These are phyloP conservation scores for Nemania diffusa DNA, from an alignment of 2,329 filamentous ascomycete species.

Conservation along the genomic window DNA sequence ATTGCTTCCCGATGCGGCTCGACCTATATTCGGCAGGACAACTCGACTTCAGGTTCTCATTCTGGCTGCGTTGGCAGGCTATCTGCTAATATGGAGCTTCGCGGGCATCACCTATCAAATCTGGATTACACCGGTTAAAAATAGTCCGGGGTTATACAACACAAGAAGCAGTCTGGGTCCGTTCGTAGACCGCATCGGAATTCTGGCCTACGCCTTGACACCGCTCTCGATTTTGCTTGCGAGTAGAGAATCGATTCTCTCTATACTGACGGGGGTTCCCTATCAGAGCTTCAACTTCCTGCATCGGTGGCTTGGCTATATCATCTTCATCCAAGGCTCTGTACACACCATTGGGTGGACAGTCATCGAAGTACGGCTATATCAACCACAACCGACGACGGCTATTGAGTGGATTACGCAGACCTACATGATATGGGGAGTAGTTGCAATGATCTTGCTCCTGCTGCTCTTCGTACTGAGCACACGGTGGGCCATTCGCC, in stretches of 20 bases:
- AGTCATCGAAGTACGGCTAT: constrained; percentile 72
- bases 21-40: constrained; percentile 71
- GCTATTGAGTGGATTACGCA: constrained; percentile 68
- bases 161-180: constrained; percentile 73
- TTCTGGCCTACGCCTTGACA: constrained; percentile 78
- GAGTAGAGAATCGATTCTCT: constrained; percentile 76
- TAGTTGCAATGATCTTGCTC: constrained; percentile 74
- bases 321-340: constrained; percentile 74
- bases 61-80: constrained; percentile 66
- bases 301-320: constrained; percentile 78
- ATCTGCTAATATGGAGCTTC: constrained; percentile 75
- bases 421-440: constrained; percentile 77
- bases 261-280: constrained; percentile 75
- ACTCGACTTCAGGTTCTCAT: constrained; percentile 75
- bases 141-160: constrained; percentile 65
- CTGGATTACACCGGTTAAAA: constrained; percentile 76
- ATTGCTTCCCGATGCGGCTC: constrained; percentile 69
- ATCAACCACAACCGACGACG: constrained; percentile 75
- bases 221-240: constrained; percentile 74
- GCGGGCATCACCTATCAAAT: constrained; percentile 74
- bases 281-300: constrained; percentile 83
- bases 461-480: constrained; percentile 70
- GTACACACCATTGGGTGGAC: constrained; percentile 79
- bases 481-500: constrained; percentile 66
- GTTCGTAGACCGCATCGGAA: constrained; percentile 75